phyloP scores from a whole-genome alignment of 2,329 filamentous ascomycete genomes.

The Metarhizium humberi region DNA sequence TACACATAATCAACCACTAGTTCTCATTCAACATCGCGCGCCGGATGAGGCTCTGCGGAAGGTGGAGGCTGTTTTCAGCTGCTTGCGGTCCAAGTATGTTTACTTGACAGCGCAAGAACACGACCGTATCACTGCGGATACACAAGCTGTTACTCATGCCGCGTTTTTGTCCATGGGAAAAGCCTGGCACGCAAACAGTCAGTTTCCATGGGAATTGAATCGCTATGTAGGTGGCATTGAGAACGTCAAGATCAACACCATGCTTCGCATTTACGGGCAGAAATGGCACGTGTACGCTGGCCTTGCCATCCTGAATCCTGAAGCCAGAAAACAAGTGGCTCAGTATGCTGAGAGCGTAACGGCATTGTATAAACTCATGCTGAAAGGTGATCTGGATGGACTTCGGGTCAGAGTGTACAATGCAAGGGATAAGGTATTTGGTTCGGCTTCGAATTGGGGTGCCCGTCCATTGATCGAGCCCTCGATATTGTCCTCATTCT shows the following conservation, averaged over 20 bases:
- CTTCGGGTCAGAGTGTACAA: conserved; percentile 60
- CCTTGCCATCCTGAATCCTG: conserved; percentile 90
- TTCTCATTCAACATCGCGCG: conserved; percentile 87
- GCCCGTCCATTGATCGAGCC: conserved; percentile 67
- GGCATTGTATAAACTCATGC: conserved; percentile 93
- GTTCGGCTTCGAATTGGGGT: conserved; percentile 53
- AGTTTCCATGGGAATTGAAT: conserved; percentile 96
- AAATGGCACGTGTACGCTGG: conserved; percentile 99
- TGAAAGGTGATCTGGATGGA: conserved; percentile 70
- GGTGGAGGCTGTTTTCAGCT: conserved; percentile 73
- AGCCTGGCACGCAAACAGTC: conserved; percentile 88
- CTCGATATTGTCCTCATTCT: conserved; percentile 81
- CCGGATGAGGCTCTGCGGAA: conserved; percentile 66
- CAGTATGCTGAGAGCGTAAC: conserved; percentile 92
- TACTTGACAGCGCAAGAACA: conserved; percentile 80
- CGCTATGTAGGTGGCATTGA: conserved; percentile 96
- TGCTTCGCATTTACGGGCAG: conserved; percentile 91
- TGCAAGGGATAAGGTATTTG: conserved; percentile 64
- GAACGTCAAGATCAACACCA: conserved; percentile 99
- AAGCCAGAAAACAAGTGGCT: conserved; percentile 82
- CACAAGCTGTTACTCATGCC: conserved; percentile 94
- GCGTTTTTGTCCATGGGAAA: conserved; percentile 97
- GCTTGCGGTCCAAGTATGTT: conserved; percentile 78
- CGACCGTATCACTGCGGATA: conserved; percentile 96
- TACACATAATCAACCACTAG: conserved; percentile 79